These are phyloP conservation scores for Quercus tomentella DNA, from an alignment of 331 rosid genomes.

Conservation along the genomic window DNA sequence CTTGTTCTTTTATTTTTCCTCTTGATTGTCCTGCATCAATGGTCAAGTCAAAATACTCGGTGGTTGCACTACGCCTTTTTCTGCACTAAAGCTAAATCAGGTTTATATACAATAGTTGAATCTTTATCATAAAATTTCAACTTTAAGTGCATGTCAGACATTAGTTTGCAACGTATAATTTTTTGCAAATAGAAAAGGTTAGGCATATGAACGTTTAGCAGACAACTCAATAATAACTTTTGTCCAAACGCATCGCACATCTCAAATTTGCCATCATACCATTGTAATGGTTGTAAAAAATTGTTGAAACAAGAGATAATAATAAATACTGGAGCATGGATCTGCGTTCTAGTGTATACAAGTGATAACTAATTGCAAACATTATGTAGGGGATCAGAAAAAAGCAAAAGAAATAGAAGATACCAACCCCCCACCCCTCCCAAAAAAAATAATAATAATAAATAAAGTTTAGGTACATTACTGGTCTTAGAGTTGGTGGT, in stretches of 20 bases:
- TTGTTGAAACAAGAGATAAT: not conserved
- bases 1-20: too few species aligned
- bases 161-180: not conserved
- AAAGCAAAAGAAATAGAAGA: not conserved
- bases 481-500: constrained; percentile 80
- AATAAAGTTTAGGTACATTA: constrained; percentile 34
- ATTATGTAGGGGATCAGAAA: not conserved
- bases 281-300: not conserved
- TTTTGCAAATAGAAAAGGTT: not conserved
- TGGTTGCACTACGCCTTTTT: not conserved
- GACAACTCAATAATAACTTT: not conserved
- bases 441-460: not conserved
- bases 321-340: not conserved
- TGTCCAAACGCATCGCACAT: not conserved
- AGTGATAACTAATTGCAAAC: not conserved
- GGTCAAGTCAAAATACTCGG: not conserved
- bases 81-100: not conserved
- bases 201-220: not conserved
- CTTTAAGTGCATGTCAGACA: not conserved
- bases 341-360: not conserved
- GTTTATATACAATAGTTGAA: not conserved
- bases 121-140: not conserved
- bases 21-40: not conserved
- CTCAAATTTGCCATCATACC: not conserved
- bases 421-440: too few species aligned